Evolutionary conservation across 2,329 filamentous ascomycete species (phyloP).

Genomic region (Colletotrichum lindemuthianum): DNA sequence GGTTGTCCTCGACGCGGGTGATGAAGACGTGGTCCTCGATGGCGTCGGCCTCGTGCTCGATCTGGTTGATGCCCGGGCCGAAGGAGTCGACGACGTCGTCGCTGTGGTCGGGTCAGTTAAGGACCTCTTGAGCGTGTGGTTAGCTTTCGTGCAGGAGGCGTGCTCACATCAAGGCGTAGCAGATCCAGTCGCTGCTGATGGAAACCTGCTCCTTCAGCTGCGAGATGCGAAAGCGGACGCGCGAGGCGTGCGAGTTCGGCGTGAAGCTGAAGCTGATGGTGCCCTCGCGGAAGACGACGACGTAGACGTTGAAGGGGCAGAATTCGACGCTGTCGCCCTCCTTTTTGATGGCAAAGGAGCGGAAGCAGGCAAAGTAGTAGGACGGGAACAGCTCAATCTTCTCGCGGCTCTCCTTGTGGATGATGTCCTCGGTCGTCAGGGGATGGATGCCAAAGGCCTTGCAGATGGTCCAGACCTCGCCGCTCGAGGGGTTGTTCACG

Average conservation of each 20-base stretch:
- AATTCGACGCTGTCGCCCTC: slow-evolving; percentile 85
- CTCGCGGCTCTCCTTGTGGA: slow-evolving; percentile 92
- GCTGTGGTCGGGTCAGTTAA: slow-evolving; percentile 53
- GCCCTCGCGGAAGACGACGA: slow-evolving; percentile 94
- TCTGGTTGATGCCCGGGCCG: slow-evolving; percentile 85
- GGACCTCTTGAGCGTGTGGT: no score
- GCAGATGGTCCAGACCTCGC: slow-evolving; percentile 88
- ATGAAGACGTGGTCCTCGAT: slow-evolving; percentile 98
- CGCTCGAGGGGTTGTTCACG: slow-evolving; percentile 87
- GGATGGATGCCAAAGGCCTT: slow-evolving; percentile 96
- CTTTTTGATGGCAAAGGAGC: slow-evolving; percentile 84
- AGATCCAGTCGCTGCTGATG: slow-evolving; percentile 97
- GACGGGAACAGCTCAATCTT: slow-evolving; percentile 98
- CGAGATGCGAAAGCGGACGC: slow-evolving; percentile 91
- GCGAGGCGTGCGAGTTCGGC: slow-evolving; percentile 84
- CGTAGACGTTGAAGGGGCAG: slow-evolving; percentile 95
- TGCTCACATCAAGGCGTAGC: slow-evolving; percentile 96
- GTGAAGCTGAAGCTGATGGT: slow-evolving; percentile 94
- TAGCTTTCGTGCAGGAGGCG: slow-evolving; percentile 43
- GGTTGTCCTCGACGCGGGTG: slow-evolving; percentile 88
- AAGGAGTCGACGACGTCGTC: slow-evolving; percentile 98
- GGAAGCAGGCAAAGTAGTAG: slow-evolving; percentile 98
- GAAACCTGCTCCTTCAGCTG: slow-evolving; percentile 94
- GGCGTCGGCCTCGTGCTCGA: slow-evolving; percentile 87
- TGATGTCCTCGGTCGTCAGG: slow-evolving; percentile 94